These are phyloP conservation scores for Arachnopeziza araneosa DNA, from an alignment of 2,329 filamentous ascomycete genomes.

Conservation along the genomic window DNA sequence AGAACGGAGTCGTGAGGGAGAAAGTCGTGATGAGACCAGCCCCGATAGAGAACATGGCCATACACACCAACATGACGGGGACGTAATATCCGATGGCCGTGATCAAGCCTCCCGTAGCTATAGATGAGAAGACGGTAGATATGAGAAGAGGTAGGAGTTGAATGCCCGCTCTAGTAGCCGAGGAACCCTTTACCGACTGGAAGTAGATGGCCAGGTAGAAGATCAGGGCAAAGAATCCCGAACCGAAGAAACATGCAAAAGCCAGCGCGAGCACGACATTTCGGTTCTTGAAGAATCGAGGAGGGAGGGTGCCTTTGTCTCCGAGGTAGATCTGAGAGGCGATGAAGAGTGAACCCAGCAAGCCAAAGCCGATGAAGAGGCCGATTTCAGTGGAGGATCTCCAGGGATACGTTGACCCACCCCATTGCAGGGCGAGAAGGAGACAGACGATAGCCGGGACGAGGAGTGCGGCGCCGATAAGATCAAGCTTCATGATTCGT, in stretches of 20 bases:
- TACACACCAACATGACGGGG: constrained; percentile 38
- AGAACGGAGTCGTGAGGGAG: constrained; percentile 35
- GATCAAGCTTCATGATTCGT: constrained; percentile 30
- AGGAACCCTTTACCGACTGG: constrained; percentile 32
- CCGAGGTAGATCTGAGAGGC: constrained; percentile 30
- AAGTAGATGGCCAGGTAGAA: constrained; percentile 32
- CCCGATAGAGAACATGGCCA: constrained; percentile 34
- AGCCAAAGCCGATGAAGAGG: constrained; percentile 29
- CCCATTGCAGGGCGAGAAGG: constrained; percentile 37
- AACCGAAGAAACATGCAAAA: constrained; percentile 23
- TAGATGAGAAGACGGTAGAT: constrained; percentile 37
- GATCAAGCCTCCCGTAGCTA: constrained; percentile 35
- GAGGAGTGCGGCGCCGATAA: constrained; percentile 32
- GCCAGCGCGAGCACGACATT: constrained; percentile 16
- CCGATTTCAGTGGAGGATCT: constrained; percentile 30
- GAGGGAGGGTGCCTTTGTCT: constrained; percentile 33
- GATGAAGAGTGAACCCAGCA: constrained; percentile 29
- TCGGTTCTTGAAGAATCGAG: constrained; percentile 30
- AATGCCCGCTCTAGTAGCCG: constrained; percentile 39
- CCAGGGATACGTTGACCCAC: constrained; percentile 35
- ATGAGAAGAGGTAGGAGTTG: constrained; percentile 39
- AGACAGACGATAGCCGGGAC: constrained; percentile 33
- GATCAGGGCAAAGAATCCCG: constrained; percentile 26
- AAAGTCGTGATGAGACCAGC: constrained; percentile 40
- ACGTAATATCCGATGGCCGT: constrained; percentile 40